These are phyloP conservation scores for Nematodospora anomalae DNA, from an alignment of 1,139 yeast genomes.

Conservation along the genomic window DNA sequence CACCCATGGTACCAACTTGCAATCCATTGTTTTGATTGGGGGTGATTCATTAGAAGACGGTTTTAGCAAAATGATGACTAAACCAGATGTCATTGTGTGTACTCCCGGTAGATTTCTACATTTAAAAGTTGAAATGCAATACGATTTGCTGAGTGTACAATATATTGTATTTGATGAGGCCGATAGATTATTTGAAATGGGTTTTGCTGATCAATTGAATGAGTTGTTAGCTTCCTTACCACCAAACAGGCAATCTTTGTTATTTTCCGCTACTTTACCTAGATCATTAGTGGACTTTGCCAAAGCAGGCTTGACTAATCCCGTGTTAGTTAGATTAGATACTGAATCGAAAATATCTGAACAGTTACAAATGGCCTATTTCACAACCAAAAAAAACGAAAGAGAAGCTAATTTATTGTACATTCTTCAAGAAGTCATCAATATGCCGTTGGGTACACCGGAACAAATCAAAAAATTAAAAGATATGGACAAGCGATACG, in stretches of 20 bases:
- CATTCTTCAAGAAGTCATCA: constrained; percentile 77
- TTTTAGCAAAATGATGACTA: constrained; percentile 86
- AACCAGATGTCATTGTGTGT: constrained; percentile 93
- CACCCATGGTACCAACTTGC: constrained; percentile 76
- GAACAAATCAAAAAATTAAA: constrained; percentile 59
- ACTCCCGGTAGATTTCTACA: constrained; percentile 98
- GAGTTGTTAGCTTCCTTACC: constrained; percentile 87
- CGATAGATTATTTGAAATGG: constrained; percentile 95
- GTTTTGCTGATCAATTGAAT: constrained; percentile 91
- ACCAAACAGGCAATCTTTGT: constrained; percentile 75
- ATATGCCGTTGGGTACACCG: constrained; percentile 75
- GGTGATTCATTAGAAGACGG: constrained; percentile 98
- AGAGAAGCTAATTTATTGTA: constrained; percentile 84
- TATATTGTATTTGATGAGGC: constrained; percentile 98
- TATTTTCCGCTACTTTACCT: constrained; percentile 95
- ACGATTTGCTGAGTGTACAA: constrained; percentile 79
- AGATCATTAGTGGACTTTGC: constrained; percentile 92
- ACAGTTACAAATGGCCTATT: constrained; percentile 84
- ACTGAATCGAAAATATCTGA: constrained; percentile 90
- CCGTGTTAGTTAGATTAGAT: constrained; percentile 88
- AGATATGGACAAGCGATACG: constrained; percentile 44
- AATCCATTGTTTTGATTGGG: constrained; percentile 83
- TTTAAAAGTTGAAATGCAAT: constrained; percentile 90
- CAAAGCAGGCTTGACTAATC: constrained; percentile 90
- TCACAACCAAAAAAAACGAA: constrained; percentile 79